phyloP scores from a whole-genome alignment of 1,139 yeast genomes.

The Yamadazyma kanchanaburiensis region DNA sequence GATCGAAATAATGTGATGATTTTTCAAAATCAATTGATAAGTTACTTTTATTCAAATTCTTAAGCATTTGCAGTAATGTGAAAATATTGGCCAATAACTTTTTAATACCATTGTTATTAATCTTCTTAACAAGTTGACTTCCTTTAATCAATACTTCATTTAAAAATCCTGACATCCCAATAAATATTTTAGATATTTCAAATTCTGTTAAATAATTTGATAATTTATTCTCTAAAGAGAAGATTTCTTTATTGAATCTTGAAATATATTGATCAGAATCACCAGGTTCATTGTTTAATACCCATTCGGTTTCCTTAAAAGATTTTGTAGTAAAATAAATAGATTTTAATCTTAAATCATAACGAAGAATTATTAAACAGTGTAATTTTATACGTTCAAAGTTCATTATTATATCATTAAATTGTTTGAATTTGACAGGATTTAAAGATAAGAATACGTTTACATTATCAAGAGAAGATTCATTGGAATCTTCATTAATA shows the following conservation, averaged over 20 bases:
- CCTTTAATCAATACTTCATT: slow-evolving; percentile 58
- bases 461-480: slow-evolving; percentile 5
- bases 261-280: slow-evolving; percentile 65
- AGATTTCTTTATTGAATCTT: slow-evolving; percentile 57
- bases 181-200: slow-evolving; percentile 31
- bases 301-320: slow-evolving; percentile 39
- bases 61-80: slow-evolving; percentile 72
- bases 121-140: slow-evolving; percentile 50
- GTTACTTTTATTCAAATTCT: slow-evolving; percentile 57
- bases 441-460: slow-evolving; percentile 34
- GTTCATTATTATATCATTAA: slow-evolving; percentile 43
- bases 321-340: slow-evolving; percentile 57
- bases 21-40: slow-evolving; percentile 57
- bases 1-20: slow-evolving; percentile 57
- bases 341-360: slow-evolving; percentile 62
- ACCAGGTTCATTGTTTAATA: slow-evolving; percentile 49
- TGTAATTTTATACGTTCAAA: slow-evolving; percentile 47
- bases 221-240: slow-evolving; percentile 44
- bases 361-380: slow-evolving; percentile 57
- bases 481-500: slow-evolving; percentile 13
- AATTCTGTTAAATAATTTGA: slow-evolving; percentile 22
- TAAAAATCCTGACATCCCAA: slow-evolving; percentile 57
- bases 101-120: slow-evolving; percentile 66
- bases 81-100: slow-evolving; percentile 66
- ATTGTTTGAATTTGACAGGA: slow-evolving; percentile 38